Evolutionary conservation across 371 early-diverging fungal species (phyloP).

Genomic region (Homolaphlyctis polyrhiza): DNA sequence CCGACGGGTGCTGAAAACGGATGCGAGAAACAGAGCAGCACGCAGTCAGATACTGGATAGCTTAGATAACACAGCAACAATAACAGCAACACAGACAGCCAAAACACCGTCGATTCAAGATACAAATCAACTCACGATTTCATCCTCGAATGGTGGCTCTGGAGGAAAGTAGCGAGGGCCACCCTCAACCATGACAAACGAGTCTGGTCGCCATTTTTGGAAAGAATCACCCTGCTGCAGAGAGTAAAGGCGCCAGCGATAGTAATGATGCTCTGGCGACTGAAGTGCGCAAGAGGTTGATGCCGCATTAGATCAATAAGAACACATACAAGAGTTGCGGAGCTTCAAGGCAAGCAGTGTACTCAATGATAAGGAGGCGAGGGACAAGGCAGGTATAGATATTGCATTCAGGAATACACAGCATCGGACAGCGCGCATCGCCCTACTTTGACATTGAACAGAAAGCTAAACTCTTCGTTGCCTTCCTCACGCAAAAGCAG

Average conservation of each 20-base stretch:
- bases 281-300: conserved; percentile 17
- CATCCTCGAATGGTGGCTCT: conserved; percentile 64
- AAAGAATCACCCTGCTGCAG: conserved; percentile 80
- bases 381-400: too few species aligned
- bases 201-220: conserved; percentile 66
- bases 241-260: conserved; percentile 89
- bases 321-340: neutral
- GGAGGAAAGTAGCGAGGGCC: conserved; percentile 88
- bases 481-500: conserved; percentile 62
- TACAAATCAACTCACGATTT: conserved; percentile 28
- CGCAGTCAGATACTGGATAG: conserved; percentile 1
- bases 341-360: neutral
- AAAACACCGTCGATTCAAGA: neutral
- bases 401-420: neutral
- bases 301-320: too few species aligned
- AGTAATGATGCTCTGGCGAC: conserved; percentile 79
- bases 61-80: neutral
- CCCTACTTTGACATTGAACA: conserved; percentile 65
- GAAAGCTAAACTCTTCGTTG: conserved; percentile 67
- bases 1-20: neutral
- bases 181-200: conserved; percentile 84
- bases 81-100: too few species aligned
- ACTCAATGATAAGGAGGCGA: too few species aligned
- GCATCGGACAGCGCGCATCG: neutral
- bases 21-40: too few species aligned